These are phyloP conservation scores for Naegleria lovaniensis DNA, from an alignment of 208 protist genomes.

Conservation along the genomic window DNA sequence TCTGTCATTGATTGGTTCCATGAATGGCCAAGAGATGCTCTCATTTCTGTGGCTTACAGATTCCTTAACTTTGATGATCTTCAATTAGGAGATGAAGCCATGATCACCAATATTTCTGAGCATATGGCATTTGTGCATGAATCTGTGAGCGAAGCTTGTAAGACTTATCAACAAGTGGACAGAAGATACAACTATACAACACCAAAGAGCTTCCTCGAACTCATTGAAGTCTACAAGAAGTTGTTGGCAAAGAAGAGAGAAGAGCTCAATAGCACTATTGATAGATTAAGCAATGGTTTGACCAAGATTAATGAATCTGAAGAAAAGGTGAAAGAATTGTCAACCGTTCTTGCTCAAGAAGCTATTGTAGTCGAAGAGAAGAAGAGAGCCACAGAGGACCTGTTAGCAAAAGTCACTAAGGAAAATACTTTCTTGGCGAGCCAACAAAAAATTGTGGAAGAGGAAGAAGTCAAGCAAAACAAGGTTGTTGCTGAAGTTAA, in stretches of 20 bases:
- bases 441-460: slow-evolving; percentile 82
- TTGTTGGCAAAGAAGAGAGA: slow-evolving; percentile 81
- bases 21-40: slow-evolving; percentile 92
- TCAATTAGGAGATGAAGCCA: slow-evolving; percentile 57
- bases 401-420: slow-evolving; percentile 85
- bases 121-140: slow-evolving; percentile 92
- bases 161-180: slow-evolving; percentile 84
- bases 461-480: slow-evolving; percentile 89
- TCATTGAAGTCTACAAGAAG: slow-evolving; percentile 94
- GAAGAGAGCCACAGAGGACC: slow-evolving; percentile 78
- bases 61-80: slow-evolving; percentile 75
- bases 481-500: slow-evolving; percentile 84
- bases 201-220: slow-evolving; percentile 96
- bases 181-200: slow-evolving; percentile 96
- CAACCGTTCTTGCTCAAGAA: slow-evolving; percentile 68
- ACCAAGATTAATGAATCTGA: slow-evolving; percentile 82
- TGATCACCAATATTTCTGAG: slow-evolving; percentile 72
- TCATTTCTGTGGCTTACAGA: slow-evolving; percentile 86
- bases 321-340: slow-evolving; percentile 54
- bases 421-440: slow-evolving; percentile 90
- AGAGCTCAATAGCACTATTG: slow-evolving; percentile 77
- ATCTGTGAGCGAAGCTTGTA: slow-evolving; percentile 81
- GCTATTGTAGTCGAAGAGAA: slow-evolving; percentile 87
- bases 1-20: slow-evolving; percentile 98
- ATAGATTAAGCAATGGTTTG: slow-evolving; percentile 81